Evolutionary conservation across 768 basidiomycete genomes (phyloP).

Genomic region (Trichaptum fuscoviolaceum): DNA sequence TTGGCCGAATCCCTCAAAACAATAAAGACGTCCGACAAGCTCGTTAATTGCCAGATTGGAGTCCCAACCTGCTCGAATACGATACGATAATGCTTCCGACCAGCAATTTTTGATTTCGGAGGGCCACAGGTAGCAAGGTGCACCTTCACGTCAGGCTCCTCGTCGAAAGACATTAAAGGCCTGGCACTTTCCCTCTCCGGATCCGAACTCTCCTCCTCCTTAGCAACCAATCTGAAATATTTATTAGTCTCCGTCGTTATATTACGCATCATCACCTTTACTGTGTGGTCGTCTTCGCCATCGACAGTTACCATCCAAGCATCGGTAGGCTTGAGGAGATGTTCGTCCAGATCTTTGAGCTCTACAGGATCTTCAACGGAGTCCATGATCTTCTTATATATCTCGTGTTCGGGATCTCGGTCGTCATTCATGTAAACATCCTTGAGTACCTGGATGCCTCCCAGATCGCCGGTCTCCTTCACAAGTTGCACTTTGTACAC

Average conservation of each 20-base stretch:
- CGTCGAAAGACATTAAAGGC: background rate
- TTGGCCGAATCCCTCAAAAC: background rate
- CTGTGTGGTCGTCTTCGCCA: background rate
- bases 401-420: background rate
- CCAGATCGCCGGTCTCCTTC: background rate
- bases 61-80: background rate
- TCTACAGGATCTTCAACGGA: background rate
- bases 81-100: background rate
- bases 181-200: background rate
- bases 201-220: background rate
- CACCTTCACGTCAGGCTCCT: background rate
- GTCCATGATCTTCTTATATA: background rate
- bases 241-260: background rate
- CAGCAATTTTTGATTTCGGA: background rate
- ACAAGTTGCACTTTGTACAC: constrained; percentile 8
- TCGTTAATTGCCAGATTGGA: background rate
- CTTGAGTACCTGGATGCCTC: background rate
- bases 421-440: background rate
- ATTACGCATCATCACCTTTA: background rate
- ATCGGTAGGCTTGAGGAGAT: background rate
- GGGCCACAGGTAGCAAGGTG: background rate
- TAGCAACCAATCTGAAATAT: background rate
- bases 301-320: background rate
- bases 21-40: background rate
- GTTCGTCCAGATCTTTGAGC: background rate